Conservation (phyloP, 345 rosid species). For the Erodium maritimum region DNA sequence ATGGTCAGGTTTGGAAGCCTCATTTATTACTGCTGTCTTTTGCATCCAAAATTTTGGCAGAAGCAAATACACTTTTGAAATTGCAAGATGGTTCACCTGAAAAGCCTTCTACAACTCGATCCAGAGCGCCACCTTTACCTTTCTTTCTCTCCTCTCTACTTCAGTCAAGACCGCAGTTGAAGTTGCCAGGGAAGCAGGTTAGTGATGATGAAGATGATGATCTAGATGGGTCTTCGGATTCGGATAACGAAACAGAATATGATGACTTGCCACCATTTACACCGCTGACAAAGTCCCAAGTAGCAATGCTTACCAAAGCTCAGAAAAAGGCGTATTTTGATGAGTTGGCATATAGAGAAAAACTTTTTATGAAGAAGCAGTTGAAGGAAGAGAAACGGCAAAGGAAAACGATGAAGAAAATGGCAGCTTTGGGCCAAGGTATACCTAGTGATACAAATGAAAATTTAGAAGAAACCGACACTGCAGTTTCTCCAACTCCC, state of each 20-base stretch:
- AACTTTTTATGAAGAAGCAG: constrained; percentile 79
- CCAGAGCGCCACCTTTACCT: constrained; percentile 76
- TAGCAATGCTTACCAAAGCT: constrained; percentile 56
- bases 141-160: constrained; percentile 86
- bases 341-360: constrained; percentile 84
- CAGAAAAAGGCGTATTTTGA: constrained; percentile 85
- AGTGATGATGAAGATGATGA: constrained; percentile 74
- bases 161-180: constrained; percentile 80
- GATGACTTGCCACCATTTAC: constrained; percentile 85
- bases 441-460: constrained; percentile 36
- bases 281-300: constrained; percentile 57
- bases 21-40: constrained; percentile 86
- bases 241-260: constrained; percentile 74
- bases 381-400: constrained; percentile 75
- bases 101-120: constrained; percentile 51
- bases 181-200: constrained; percentile 84
- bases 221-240: constrained; percentile 62
- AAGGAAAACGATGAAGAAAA: constrained; percentile 59
- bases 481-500: constrained; percentile 82
- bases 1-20: constrained; percentile 99
- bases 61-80: constrained; percentile 76
- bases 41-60: constrained; percentile 95
- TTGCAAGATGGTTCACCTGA: constrained; percentile 86
- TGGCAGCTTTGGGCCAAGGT: constrained; percentile 57
- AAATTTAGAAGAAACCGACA: constrained; percentile 51